Evolutionary conservation across 495 filamentous ascomycete species (phyloP).

Genomic region (Aspergillus conjunctus): DNA sequence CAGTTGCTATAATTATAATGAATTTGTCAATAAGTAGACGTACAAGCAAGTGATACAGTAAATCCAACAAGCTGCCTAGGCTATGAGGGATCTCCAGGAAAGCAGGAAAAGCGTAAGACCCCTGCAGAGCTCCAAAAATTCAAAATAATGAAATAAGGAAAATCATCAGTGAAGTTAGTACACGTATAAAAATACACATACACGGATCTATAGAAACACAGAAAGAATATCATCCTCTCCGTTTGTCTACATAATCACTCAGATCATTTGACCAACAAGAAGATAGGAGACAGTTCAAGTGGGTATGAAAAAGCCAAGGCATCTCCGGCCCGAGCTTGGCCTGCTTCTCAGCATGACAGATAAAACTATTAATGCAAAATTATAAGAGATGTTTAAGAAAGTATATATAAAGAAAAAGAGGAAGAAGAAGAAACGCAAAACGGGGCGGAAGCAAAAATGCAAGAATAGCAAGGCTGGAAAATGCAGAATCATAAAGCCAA

Average conservation of each 20-base stretch:
- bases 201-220: conserved; percentile 7
- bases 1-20: too few relatives aligned
- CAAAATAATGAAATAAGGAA: not conserved
- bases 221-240: not conserved
- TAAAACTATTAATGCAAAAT: conserved; percentile 18
- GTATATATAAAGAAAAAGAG: conserved; percentile 30
- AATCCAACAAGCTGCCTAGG: not conserved
- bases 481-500: conserved; percentile 21
- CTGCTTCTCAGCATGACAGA: conserved; percentile 9
- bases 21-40: not conserved
- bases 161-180: conserved; percentile 1
- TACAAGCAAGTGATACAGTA: not conserved
- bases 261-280: not conserved
- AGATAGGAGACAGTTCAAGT: not conserved
- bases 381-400: conserved; percentile 20
- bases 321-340: not conserved
- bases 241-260: not conserved
- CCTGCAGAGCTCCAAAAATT: not conserved
- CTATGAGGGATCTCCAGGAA: not conserved
- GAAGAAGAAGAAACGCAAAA: conserved; percentile 13
- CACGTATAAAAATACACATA: conserved; percentile 6
- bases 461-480: conserved; percentile 22
- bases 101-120: not conserved
- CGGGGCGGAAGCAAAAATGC: conserved; percentile 32
- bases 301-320: not conserved